These are phyloP conservation scores for Colletotrichum costaricense DNA, from an alignment of 2,329 filamentous ascomycete genomes.

Conservation along the genomic window DNA sequence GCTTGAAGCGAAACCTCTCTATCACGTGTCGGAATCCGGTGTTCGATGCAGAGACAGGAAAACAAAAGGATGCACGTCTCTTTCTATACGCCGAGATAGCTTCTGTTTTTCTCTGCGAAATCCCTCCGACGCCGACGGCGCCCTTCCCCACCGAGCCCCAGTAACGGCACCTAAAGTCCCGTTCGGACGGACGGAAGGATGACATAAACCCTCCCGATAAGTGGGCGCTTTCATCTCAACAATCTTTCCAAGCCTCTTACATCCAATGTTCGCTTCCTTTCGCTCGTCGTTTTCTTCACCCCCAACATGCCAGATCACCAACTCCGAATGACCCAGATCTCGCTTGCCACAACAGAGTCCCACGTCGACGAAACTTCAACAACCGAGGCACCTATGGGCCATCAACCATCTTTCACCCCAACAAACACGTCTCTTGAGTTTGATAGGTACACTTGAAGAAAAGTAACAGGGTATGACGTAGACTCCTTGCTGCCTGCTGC, in stretches of 20 bases:
- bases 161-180: background rate
- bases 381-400: background rate
- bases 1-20: background rate
- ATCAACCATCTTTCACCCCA: background rate
- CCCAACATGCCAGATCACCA: slow-evolving; percentile 31
- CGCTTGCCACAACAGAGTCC: background rate
- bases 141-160: background rate
- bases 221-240: background rate
- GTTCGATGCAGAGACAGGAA: too few species aligned
- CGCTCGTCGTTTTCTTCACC: background rate
- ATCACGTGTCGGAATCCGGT: too few species aligned
- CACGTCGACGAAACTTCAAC: background rate
- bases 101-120: background rate
- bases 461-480: background rate
- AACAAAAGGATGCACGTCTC: background rate
- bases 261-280: background rate
- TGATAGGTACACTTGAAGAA: background rate
- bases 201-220: background rate
- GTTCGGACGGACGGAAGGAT: background rate
- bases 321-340: background rate
- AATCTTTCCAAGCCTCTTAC: too few species aligned
- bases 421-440: background rate
- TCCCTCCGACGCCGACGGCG: background rate
- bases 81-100: background rate
- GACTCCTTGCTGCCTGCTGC: background rate